Percentiles rank a stretch among this genome's conserved stretches.
Evolutionary conservation across 2,329 filamentous ascomycete genomes (phyloP).

Genomic region (Aspergillus neotritici): DNA sequence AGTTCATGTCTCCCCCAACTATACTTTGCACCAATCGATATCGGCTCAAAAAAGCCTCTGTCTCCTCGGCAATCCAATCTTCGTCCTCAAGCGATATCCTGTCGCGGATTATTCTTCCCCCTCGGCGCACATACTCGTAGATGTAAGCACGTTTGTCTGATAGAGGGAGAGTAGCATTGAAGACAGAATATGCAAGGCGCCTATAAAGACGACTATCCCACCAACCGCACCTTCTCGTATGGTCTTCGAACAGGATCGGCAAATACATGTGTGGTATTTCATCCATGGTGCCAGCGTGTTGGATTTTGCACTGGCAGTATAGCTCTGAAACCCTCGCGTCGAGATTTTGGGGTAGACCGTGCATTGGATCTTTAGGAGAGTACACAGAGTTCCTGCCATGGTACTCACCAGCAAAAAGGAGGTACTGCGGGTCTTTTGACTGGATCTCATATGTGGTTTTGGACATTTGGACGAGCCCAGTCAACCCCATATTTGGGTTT

Average conservation of each 20-base stretch:
- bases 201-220: conserved; percentile 48
- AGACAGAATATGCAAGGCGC: conserved; percentile 51
- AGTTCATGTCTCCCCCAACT: conserved; percentile 8
- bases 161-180: conserved; percentile 35
- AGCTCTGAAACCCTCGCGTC: conserved; percentile 51
- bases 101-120: conserved; percentile 29
- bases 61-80: conserved; percentile 14
- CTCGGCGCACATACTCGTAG: conserved; percentile 34
- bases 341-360: conserved; percentile 22
- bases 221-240: conserved; percentile 54
- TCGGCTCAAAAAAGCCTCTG: conserved; percentile 16
- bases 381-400: conserved; percentile 11
- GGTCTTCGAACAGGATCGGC: conserved; percentile 57
- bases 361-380: not conserved
- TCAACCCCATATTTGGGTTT: conserved; percentile 24
- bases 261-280: conserved; percentile 53
- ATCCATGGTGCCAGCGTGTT: conserved; percentile 12
- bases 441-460: conserved; percentile 16
- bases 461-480: conserved; percentile 28
- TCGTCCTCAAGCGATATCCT: conserved; percentile 20
- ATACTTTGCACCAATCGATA: conserved; percentile 16
- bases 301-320: conserved; percentile 39
- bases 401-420: conserved; percentile 35
- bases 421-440: conserved; percentile 19
- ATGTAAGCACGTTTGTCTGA: conserved; percentile 18